Percentiles rank a stretch among this genome's conserved stretches.
phyloP scores from a whole-genome alignment of 805 yeast species.

The Teunomyces stri region DNA sequence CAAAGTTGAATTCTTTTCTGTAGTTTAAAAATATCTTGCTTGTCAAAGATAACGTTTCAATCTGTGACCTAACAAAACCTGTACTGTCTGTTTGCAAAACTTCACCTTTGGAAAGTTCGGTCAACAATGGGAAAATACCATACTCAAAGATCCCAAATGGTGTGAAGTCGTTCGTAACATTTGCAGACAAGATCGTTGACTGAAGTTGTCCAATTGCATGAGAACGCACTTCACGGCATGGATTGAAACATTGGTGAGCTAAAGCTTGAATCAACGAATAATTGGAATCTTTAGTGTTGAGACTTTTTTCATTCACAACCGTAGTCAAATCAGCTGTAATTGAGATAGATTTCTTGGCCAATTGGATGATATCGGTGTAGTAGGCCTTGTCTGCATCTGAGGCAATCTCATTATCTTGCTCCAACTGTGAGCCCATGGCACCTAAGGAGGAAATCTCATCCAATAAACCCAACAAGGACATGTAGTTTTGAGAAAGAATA shows the following conservation, averaged over 20 bases:
- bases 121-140: constrained; percentile 72
- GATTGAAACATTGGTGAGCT: constrained; percentile 86
- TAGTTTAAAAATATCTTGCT: constrained; percentile 52
- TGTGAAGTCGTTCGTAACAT: constrained; percentile 37
- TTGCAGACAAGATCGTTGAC: constrained; percentile 43
- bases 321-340: constrained; percentile 54
- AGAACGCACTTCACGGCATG: constrained; percentile 72
- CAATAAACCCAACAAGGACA: constrained; percentile 64
- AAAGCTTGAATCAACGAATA: constrained; percentile 75
- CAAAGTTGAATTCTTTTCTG: constrained; percentile 22
- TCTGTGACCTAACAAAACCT: constrained; percentile 65
- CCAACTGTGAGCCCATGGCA: constrained; percentile 75
- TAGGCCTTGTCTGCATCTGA: not conserved
- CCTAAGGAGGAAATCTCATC: constrained; percentile 83
- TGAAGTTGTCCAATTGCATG: constrained; percentile 65
- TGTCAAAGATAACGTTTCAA: constrained; percentile 62
- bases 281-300: constrained; percentile 38
- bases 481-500: constrained; percentile 51
- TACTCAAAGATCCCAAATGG: constrained; percentile 62
- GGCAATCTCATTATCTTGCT: constrained; percentile 41
- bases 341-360: constrained; percentile 60
- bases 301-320: constrained; percentile 29
- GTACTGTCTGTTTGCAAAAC: constrained; percentile 52
- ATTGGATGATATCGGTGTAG: constrained; percentile 38
- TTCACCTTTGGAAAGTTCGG: constrained; percentile 65